phyloP scores from a whole-genome alignment of 2,329 filamentous ascomycete species.

The Colletotrichum sp. region DNA sequence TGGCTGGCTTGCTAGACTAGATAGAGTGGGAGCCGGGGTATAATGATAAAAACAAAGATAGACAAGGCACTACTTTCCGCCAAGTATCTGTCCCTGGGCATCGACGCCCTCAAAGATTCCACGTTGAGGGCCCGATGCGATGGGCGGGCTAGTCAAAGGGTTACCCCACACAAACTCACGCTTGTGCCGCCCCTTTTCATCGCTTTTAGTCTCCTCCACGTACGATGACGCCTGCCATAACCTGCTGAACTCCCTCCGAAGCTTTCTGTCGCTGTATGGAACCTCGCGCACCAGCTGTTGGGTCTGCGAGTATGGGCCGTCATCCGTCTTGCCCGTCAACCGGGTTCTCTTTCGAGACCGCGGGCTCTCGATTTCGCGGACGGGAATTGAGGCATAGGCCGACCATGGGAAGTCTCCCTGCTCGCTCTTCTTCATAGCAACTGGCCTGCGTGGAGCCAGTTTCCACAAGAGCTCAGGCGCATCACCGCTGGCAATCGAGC shows the following conservation, averaged over 20 bases:
- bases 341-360: constrained; percentile 38
- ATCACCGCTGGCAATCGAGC: constrained; percentile 48
- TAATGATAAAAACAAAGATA: background rate
- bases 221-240: constrained; percentile 51
- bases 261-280: constrained; percentile 39
- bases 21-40: constrained; percentile 24
- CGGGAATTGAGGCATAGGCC: constrained; percentile 42
- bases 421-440: constrained; percentile 24
- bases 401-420: constrained; percentile 46
- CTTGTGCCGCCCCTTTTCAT: constrained; percentile 31
- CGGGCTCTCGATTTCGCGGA: constrained; percentile 41
- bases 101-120: constrained; percentile 56
- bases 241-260: constrained; percentile 52
- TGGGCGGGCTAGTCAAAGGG: constrained; percentile 28
- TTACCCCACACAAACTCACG: constrained; percentile 54
- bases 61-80: background rate
- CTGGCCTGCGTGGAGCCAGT: constrained; percentile 40
- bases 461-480: constrained; percentile 40
- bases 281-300: constrained; percentile 25
- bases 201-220: constrained; percentile 34
- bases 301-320: constrained; percentile 41
- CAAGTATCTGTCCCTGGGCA: constrained; percentile 24
- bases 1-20: constrained; percentile 52
- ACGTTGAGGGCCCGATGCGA: constrained; percentile 37
- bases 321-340: constrained; percentile 39